Evolutionary conservation across 768 basidiomycete genomes (phyloP).

Genomic region (Hygrophorus russula): DNA sequence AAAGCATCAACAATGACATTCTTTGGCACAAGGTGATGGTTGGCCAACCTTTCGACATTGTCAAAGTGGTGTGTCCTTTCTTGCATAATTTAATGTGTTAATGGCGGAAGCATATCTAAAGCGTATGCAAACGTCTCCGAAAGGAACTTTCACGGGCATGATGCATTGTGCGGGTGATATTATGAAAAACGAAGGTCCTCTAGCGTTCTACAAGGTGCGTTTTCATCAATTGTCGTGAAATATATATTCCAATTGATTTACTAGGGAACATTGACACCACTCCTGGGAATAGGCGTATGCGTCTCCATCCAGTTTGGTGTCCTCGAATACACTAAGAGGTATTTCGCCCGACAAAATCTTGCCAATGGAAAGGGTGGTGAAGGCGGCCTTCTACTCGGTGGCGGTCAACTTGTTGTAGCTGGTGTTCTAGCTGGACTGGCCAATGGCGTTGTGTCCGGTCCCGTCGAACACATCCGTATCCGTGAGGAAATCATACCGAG

Average conservation of each 20-base stretch:
- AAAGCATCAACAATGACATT: too few relatives aligned
- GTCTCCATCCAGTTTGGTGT: slow-evolving; percentile 95
- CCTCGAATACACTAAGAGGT: slow-evolving; percentile 76
- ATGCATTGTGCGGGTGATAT: slow-evolving; percentile 85
- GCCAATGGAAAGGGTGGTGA: slow-evolving; percentile 48
- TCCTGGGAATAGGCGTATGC: slow-evolving; percentile 87
- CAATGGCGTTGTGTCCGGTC: slow-evolving; percentile 89
- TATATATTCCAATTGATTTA: slow-evolving; percentile 3
- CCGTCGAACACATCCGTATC: slow-evolving; percentile 96
- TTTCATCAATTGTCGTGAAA: not conserved
- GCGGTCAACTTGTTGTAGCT: slow-evolving; percentile 57
- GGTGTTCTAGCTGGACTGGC: slow-evolving; percentile 83
- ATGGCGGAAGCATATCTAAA: slow-evolving; percentile 19
- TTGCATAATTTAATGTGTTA: slow-evolving; percentile 4
- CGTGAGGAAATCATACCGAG: slow-evolving; percentile 36
- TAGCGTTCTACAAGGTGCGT: slow-evolving; percentile 88
- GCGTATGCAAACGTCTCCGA: slow-evolving; percentile 92
- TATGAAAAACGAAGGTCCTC: slow-evolving; percentile 80
- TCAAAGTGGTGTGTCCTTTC: slow-evolving; percentile 68
- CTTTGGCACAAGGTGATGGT: slow-evolving; percentile 53
- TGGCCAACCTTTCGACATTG: slow-evolving; percentile 93
- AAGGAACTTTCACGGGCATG: slow-evolving; percentile 84
- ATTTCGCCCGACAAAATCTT: slow-evolving; percentile 56
- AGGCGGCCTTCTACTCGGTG: slow-evolving; percentile 48
- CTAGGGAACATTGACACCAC: slow-evolving; percentile 82